Evolutionary conservation across 192 early-diverging fungal species (phyloP).

Genomic region (Entomortierella beljakovae): DNA sequence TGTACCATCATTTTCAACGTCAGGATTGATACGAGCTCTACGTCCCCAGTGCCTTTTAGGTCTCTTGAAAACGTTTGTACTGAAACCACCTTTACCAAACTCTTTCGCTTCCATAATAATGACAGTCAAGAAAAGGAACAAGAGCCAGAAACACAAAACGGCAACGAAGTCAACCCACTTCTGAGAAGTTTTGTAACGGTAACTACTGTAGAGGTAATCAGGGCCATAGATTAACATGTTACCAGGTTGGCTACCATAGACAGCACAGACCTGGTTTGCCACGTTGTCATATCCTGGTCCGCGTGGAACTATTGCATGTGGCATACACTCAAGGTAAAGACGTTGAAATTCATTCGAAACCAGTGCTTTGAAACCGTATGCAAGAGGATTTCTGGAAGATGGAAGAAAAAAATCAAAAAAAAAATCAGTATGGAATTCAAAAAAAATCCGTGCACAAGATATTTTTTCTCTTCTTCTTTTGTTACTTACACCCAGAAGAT

Average conservation of each 20-base stretch:
- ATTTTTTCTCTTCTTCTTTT: too few relatives aligned
- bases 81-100: slow-evolving; percentile 64
- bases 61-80: slow-evolving; percentile 61
- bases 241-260: slow-evolving; percentile 69
- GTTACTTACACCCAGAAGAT: slow-evolving; percentile 66
- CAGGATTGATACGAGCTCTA: slow-evolving; percentile 15
- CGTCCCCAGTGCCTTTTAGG: slow-evolving; percentile 2
- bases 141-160: slow-evolving; percentile 60
- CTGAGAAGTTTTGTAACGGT: slow-evolving; percentile 66
- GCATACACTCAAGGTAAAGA: slow-evolving; percentile 53
- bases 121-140: slow-evolving; percentile 50
- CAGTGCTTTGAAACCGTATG: slow-evolving; percentile 68
- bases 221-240: slow-evolving; percentile 65
- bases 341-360: slow-evolving; percentile 73
- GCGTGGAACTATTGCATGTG: slow-evolving; percentile 25
- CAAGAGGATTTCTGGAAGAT: slow-evolving; percentile 60
- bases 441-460: slow-evolving; percentile 49
- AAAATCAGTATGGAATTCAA: too few relatives aligned
- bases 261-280: slow-evolving; percentile 66
- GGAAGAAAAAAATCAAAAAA: too few relatives aligned
- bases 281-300: slow-evolving; percentile 48
- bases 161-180: slow-evolving; percentile 73
- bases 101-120: slow-evolving; percentile 72
- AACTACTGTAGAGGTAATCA: slow-evolving; percentile 66
- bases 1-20: slow-evolving; percentile 44